Percentiles rank a stretch among this genome's conserved stretches.
Evolutionary conservation across 1,284 basidiomycete genomes (phyloP).

Genomic region (Entoloma clypeatum): DNA sequence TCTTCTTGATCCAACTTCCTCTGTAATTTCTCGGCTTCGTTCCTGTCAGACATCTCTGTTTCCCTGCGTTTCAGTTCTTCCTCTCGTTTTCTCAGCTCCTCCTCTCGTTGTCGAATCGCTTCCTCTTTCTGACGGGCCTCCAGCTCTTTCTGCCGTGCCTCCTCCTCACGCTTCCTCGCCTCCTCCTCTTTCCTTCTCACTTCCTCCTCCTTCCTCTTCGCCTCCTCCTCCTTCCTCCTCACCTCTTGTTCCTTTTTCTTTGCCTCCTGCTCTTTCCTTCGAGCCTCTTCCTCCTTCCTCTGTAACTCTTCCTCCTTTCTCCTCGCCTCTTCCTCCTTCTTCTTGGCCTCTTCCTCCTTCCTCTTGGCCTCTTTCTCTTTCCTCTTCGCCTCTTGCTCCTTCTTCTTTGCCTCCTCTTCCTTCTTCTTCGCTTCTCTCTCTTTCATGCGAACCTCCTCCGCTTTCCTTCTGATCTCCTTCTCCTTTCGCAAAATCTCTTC

Average conservation of each 20-base stretch:
- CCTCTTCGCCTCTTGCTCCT: constrained; percentile 21
- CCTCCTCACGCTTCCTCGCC: constrained; percentile 15
- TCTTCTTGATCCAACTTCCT: constrained; percentile 9
- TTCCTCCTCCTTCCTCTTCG: constrained; percentile 17
- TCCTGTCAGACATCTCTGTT: constrained; percentile 20
- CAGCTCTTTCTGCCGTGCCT: constrained; percentile 15
- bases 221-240: constrained; percentile 22
- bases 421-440: constrained; percentile 13
- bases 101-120: constrained; percentile 2
- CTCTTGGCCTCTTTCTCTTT: constrained; percentile 14
- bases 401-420: constrained; percentile 14
- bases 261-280: constrained; percentile 17
- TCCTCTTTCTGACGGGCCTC: constrained; percentile 9
- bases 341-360: constrained; percentile 16
- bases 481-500: constrained; percentile 10
- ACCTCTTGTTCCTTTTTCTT: constrained; percentile 11
- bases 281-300: constrained; percentile 14
- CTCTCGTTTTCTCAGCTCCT: constrained; percentile 13
- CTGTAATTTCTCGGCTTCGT: constrained; percentile 12
- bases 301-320: constrained; percentile 14
- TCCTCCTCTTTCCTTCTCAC: constrained; percentile 16
- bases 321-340: constrained; percentile 15
- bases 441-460: constrained; percentile 13
- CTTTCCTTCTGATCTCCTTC: constrained; percentile 12
- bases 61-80: constrained; percentile 23